Percentiles rank a stretch among this genome's conserved stretches.
Conservation (phyloP, 2,329 filamentous ascomycete genomes). For the Penicillium sp. region DNA sequence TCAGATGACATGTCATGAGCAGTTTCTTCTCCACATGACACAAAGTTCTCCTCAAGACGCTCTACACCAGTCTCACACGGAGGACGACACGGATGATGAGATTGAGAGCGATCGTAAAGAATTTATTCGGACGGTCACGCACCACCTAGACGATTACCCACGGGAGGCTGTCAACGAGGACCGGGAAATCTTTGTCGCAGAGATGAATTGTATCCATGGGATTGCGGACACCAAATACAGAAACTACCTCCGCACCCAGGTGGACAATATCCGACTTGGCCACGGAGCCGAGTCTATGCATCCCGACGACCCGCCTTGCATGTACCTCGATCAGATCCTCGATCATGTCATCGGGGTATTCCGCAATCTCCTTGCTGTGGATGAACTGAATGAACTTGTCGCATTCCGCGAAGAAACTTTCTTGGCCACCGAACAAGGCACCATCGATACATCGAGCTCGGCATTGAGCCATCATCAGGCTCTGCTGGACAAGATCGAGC, state of each 20-base stretch:
- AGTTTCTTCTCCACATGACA: slow-evolving; percentile 25
- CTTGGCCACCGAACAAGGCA: slow-evolving; percentile 7
- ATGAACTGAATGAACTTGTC: slow-evolving; percentile 36
- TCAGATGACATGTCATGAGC: slow-evolving; percentile 40
- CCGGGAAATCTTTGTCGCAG: slow-evolving; percentile 37
- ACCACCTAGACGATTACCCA: slow-evolving; percentile 34
- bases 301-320: slow-evolving; percentile 26
- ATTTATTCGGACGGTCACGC: slow-evolving; percentile 18
- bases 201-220: slow-evolving; percentile 42
- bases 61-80: slow-evolving; percentile 18
- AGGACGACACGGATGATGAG: slow-evolving; percentile 15
- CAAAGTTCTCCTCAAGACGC: slow-evolving; percentile 28
- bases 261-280: slow-evolving; percentile 33
- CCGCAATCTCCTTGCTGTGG: slow-evolving; percentile 36
- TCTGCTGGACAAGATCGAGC: slow-evolving; percentile 34
- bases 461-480: slow-evolving; percentile 13
- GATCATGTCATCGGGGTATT: slow-evolving; percentile 41
- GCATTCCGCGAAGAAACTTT: slow-evolving; percentile 26
- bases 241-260: slow-evolving; percentile 31
- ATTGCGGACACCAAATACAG: slow-evolving; percentile 34
- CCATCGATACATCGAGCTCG: slow-evolving; percentile 6
- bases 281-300: slow-evolving; percentile 33
- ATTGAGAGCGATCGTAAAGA: slow-evolving; percentile 14
- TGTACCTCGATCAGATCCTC: slow-evolving; percentile 37
- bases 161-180: slow-evolving; percentile 39